Conservation (phyloP, 176 grass and related monocot species). For the Phoenix roebelenii region DNA sequence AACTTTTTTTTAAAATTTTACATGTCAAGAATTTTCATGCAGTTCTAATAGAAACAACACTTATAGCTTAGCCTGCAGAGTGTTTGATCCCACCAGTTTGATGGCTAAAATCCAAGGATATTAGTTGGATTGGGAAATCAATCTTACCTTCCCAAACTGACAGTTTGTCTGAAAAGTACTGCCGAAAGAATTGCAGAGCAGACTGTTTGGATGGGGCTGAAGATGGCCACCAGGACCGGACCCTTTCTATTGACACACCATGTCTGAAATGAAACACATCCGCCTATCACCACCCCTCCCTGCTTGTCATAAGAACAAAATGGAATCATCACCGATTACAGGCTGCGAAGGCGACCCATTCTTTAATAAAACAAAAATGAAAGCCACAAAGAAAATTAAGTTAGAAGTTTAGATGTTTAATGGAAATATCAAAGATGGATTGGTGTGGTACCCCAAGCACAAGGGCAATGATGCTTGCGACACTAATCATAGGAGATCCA, state of each 20-base stretch:
- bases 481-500: conserved; percentile 34
- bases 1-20: too few relatives aligned
- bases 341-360: too few relatives aligned
- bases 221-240: conserved; percentile 60
- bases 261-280: conserved; percentile 48
- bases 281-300: conserved; percentile 40
- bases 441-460: conserved; percentile 26
- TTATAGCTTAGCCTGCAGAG: neutral
- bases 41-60: too few relatives aligned
- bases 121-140: neutral
- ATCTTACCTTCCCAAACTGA: conserved; percentile 48
- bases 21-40: too few relatives aligned
- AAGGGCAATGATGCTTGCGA: conserved; percentile 29
- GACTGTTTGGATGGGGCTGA: conserved; percentile 59
- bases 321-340: too few relatives aligned
- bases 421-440: too few relatives aligned
- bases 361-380: too few relatives aligned
- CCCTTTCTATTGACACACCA: conserved; percentile 73
- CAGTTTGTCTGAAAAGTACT: conserved; percentile 35
- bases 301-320: conserved; percentile 8
- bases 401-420: too few relatives aligned
- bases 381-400: too few relatives aligned
- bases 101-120: too few relatives aligned
- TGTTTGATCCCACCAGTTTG: neutral
- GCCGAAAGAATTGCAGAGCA: conserved; percentile 49